These are phyloP conservation scores for Sporothrix humicola DNA, from an alignment of 2,329 filamentous ascomycete species.

Conservation along the genomic window DNA sequence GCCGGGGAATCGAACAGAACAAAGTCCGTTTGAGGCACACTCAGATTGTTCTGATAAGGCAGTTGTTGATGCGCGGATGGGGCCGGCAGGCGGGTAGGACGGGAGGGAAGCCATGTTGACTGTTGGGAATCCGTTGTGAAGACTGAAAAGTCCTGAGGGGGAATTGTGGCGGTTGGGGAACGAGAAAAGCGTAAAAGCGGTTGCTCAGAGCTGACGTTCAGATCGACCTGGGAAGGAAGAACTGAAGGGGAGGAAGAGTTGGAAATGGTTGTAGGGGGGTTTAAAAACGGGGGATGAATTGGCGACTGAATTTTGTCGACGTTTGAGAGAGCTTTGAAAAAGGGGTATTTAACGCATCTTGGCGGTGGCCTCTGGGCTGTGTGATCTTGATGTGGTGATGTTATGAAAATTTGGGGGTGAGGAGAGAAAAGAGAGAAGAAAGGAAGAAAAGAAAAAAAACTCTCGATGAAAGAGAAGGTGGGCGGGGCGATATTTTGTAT, in stretches of 20 bases:
- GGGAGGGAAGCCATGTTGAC: constrained; percentile 81
- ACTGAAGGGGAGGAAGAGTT: constrained; percentile 51
- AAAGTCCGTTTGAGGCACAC: constrained; percentile 71
- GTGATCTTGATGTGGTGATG: constrained; percentile 40
- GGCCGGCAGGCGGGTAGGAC: constrained; percentile 67
- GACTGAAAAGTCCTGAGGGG: constrained; percentile 71
- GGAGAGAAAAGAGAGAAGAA: constrained; percentile 46
- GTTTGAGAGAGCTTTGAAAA: constrained; percentile 45
- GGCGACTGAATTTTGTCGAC: constrained; percentile 61
- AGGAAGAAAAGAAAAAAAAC: constrained; percentile 39
- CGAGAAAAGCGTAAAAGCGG: constrained; percentile 63
- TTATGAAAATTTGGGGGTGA: constrained; percentile 46
- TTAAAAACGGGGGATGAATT: constrained; percentile 45
- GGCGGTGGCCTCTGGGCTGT: constrained; percentile 46
- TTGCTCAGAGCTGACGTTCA: constrained; percentile 70
- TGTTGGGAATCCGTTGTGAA: constrained; percentile 80
- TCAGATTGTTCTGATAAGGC: constrained; percentile 51
- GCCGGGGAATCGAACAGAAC: constrained; percentile 71
- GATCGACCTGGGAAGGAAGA: constrained; percentile 63
- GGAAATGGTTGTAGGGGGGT: constrained; percentile 55
- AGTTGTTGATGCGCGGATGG: constrained; percentile 63
- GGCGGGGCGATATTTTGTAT: constrained; percentile 50
- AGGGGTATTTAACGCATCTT: constrained; percentile 65
- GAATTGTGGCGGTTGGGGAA: constrained; percentile 64
- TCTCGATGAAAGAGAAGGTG: constrained; percentile 39